A percentile compares a stretch with the other conserved stretches of the same genome.
Conservation (phyloP, 2,329 filamentous ascomycete genomes). For the Penicillium capsulatum region DNA sequence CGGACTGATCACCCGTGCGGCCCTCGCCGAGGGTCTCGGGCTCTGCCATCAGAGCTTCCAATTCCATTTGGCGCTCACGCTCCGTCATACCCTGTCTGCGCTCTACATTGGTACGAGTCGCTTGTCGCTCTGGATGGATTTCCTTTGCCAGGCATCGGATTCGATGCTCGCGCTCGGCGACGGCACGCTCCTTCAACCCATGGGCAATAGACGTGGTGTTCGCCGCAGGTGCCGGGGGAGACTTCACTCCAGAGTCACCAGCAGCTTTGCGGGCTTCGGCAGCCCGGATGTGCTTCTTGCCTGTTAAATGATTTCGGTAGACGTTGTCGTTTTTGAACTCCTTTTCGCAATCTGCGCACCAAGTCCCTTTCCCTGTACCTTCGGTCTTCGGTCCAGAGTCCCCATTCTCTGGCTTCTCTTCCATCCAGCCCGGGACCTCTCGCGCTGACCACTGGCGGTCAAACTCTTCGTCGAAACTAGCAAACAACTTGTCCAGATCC, state of each 20-base stretch:
- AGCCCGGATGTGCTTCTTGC: slow-evolving; percentile 88
- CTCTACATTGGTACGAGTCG: slow-evolving; percentile 92
- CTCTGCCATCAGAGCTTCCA: slow-evolving; percentile 76
- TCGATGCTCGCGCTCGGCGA: slow-evolving; percentile 83
- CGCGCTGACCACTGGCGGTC: slow-evolving; percentile 76
- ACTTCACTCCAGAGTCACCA: slow-evolving; percentile 37
- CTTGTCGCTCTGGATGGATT: slow-evolving; percentile 81
- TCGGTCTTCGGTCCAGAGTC: slow-evolving; percentile 47
- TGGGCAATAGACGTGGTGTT: slow-evolving; percentile 24
- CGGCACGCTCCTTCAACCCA: slow-evolving; percentile 77
- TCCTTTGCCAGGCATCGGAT: slow-evolving; percentile 73
- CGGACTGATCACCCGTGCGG: slow-evolving; percentile 57
- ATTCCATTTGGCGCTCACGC: slow-evolving; percentile 86
- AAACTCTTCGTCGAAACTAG: slow-evolving; percentile 77
- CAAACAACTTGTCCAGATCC: slow-evolving; percentile 73
- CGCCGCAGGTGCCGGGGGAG: slow-evolving; percentile 16
- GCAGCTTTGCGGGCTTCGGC: slow-evolving; percentile 59
- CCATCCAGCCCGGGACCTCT: slow-evolving; percentile 72
- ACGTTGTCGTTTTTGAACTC: slow-evolving; percentile 95
- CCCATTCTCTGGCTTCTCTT: slow-evolving; percentile 47
- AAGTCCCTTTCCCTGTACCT: slow-evolving; percentile 65
- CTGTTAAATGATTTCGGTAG: slow-evolving; percentile 80
- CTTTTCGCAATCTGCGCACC: slow-evolving; percentile 89
- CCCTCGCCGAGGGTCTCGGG: slow-evolving; percentile 39
- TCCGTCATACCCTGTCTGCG: slow-evolving; percentile 97